Base-by-base conservation (phyloP, 2,329 filamentous ascomycete species). In the Aspergillus felis region DNA sequence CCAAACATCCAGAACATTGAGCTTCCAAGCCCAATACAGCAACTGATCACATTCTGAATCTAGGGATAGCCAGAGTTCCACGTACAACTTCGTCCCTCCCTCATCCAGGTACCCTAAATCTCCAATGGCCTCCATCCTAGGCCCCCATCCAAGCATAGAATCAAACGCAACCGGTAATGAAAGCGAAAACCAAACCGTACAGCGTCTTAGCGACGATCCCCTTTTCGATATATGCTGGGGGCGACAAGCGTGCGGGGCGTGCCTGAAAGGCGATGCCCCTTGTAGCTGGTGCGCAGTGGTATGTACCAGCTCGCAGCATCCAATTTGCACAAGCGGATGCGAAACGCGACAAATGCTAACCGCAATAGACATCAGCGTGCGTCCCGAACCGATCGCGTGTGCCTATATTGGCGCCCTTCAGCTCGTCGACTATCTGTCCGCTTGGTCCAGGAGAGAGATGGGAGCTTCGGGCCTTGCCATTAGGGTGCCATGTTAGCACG, bases 401-500 rank as follows among this genome's bases (percentile, higher is more conserved):
- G 41, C 73, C 72, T 0, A 74, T 78, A 50, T 59, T 78, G 46
- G 68, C 75, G 7, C 75, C 76, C 0, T 55, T 78, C 9, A 50
- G 64, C 32, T 68, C 71, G 8, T 58, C 63, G 3, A 56, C 65
- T 4, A 73, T 78, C 54, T 78, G 76, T 54, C 74, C 76, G 0
- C 66, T 78, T 25, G 73, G 68, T 2, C 63, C 69, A 22, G 67
- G 70, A 50, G 76, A 78, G 65, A 64, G 73, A 53, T 78, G 76
- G 75, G 76, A 78, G 51, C 62, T 78, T 24, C 68, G 76, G 6
- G 67, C 73, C 10, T 54, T 61, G 17, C 71, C 74, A 0, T 71
- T 78, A 24, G 74, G 75, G 24, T 78, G 76, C 53, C 65, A 71
- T 44, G 74, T 75, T 28, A 77, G 74, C 56, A 76, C 74, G 0